Conservation (phyloP, 371 early-diverging fungal species). For the Chytridium lagenaria region DNA sequence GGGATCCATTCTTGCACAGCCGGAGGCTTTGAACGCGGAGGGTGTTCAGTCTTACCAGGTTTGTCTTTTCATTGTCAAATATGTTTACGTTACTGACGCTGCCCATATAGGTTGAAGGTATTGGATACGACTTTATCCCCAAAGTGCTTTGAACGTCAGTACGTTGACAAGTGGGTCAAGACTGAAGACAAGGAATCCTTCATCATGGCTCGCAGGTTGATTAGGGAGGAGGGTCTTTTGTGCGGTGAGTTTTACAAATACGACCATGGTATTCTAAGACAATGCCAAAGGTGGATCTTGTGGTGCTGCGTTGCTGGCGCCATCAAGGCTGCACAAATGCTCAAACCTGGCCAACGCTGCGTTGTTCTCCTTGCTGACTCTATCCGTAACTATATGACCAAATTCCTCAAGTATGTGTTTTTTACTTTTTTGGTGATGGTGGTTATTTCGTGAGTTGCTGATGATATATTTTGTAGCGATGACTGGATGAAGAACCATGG, state of each 20-base stretch:
- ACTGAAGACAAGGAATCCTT: conserved; percentile 93
- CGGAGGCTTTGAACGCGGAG: conserved; percentile 76
- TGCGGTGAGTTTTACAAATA: conserved; percentile 45
- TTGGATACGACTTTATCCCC: conserved; percentile 98
- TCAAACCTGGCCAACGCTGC: conserved; percentile 86
- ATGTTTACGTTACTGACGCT: conserved; percentile 26
- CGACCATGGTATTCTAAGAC: neutral
- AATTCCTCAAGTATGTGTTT: conserved; percentile 63
- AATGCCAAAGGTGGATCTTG: conserved; percentile 91
- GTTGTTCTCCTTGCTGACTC: conserved; percentile 96
- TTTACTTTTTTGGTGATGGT: neutral
- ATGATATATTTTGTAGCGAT: conserved; percentile 71
- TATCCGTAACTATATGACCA: conserved; percentile 98
- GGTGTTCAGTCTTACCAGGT: conserved; percentile 61
- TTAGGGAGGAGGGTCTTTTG: conserved; percentile 94
- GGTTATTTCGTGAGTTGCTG: neutral
- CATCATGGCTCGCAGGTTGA: conserved; percentile 91
- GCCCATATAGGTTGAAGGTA: conserved; percentile 90
- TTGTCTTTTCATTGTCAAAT: neutral
- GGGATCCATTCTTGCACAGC: conserved; percentile 92
- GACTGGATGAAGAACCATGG: conserved; percentile 89
- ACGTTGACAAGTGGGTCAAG: conserved; percentile 95
- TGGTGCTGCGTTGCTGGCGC: conserved; percentile 92
- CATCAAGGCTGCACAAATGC: conserved; percentile 78
- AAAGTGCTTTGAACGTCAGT: conserved; percentile 79